Evolutionary conservation across 257 asterid genomes (phyloP), one percentile per base, ranked within the genome.

Genomic region (Hygrophila difformis): DNA sequence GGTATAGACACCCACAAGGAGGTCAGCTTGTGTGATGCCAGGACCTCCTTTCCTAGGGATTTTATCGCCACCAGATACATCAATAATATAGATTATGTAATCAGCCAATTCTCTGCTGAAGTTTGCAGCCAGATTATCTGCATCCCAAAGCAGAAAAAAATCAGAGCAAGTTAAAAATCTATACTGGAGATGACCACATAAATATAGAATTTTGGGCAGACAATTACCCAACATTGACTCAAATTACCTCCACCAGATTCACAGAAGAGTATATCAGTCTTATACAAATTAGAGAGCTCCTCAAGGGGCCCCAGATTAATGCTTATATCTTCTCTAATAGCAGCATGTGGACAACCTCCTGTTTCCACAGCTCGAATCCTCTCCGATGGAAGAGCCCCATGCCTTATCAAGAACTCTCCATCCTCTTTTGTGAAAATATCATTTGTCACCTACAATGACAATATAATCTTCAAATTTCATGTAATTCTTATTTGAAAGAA

Each of bases 21-120:
- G 94, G 65, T 88, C 97, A 55, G 97, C 97, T 53, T 88, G 96
- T 0, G 96, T 88, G 57, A 88, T 84, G 47, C 96, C 97, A 12
- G 97, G 97, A 26, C 97, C 97, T 52, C 97, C 97, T 73, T 88
- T 88, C 20, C 96, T 84, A 15, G 97, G 97, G 42, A 88, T n/a
- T 79, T 88, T 84, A 49, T 88, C 97, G 37, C 97, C 97, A 0
- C 65, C 96, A 2, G 96, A 84, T 40, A 88, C 97, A 59, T 88
- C 97, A 3, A 88, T 88, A 55, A 88, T 88, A 47, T 88, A 88
- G 21, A 88, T 81, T 52, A 88, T 88, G 40, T 79, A 88, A 62
- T 88, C 96, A 11, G 97, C 96, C 43, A 88, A 73, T 55, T 88
- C 97, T 68, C 97, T 67, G 68, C 97, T 88, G 77, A n/a, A 88